Conservation (phyloP, 176 grass and related monocot genomes). For the Triticum monococcum region DNA sequence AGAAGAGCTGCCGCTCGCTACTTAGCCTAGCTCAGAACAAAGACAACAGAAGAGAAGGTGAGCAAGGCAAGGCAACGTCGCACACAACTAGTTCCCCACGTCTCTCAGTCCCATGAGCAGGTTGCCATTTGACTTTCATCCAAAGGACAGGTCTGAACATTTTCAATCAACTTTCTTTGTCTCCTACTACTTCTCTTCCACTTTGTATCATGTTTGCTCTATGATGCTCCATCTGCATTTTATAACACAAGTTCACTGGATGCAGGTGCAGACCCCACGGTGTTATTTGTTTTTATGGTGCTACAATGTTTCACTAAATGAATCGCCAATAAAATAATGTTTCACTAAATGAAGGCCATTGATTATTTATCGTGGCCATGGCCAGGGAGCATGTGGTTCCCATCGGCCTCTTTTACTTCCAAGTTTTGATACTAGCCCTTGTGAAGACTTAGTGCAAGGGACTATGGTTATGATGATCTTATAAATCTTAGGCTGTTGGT, state of each 20-base stretch:
- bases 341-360: not conserved
- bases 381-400: not conserved
- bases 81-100: not conserved
- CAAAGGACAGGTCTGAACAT: not conserved
- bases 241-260: not conserved
- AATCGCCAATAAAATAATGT: no score
- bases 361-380: not conserved
- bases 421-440: no score
- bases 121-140: not conserved
- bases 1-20: not conserved
- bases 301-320: not conserved
- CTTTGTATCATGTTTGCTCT: not conserved
- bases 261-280: not conserved
- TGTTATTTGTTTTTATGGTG: no score
- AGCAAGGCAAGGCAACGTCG: accelerated
- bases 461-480: no score
- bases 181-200: not conserved
- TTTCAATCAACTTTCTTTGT: not conserved
- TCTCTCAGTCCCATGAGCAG: not conserved
- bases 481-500: no score
- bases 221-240: not conserved
- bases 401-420: not conserved
- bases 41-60: not conserved
- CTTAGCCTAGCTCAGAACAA: not conserved
- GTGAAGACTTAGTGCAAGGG: no score